Evolutionary conservation across 495 filamentous ascomycete genomes (phyloP).

Genomic region (Aspergillus hancockii): DNA sequence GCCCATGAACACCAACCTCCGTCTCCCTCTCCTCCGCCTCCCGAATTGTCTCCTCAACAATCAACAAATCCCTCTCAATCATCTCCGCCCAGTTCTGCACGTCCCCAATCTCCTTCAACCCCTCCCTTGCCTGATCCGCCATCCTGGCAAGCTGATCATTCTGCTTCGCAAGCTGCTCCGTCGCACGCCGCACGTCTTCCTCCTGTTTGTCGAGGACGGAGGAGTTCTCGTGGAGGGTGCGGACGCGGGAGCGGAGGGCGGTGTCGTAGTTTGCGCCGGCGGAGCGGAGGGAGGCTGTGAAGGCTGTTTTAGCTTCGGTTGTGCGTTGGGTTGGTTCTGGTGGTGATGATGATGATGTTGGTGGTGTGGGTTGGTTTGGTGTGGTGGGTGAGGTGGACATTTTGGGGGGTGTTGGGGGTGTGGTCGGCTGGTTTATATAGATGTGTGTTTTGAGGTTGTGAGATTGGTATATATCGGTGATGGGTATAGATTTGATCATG

Average conservation of each 20-base stretch:
- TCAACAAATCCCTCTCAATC: constrained; percentile 85
- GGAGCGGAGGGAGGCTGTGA: constrained; percentile 75
- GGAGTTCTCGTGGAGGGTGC: constrained; percentile 74
- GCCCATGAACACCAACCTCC: constrained; percentile 6
- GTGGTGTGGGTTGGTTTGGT: background rate
- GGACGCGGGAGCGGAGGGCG: constrained; percentile 70
- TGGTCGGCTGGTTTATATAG: background rate
- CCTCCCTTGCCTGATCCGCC: constrained; percentile 65
- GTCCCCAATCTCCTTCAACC: constrained; percentile 90
- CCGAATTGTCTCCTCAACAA: constrained; percentile 83
- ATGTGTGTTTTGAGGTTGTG: constrained; percentile 3
- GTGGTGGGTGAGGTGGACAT: constrained; percentile 8
- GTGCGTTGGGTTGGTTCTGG: constrained; percentile 32
- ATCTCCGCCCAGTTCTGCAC: constrained; percentile 98
- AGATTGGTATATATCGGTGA: background rate
- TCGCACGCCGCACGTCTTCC: constrained; percentile 62
- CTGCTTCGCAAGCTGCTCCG: constrained; percentile 66
- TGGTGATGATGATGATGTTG: constrained; percentile 13
- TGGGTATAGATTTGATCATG: background rate
- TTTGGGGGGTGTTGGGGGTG: background rate
- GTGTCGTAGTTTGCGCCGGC: constrained; percentile 68
- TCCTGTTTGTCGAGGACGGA: constrained; percentile 71
- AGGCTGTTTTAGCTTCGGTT: constrained; percentile 70
- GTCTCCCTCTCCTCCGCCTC: constrained; percentile 50
- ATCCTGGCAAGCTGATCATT: constrained; percentile 69